A percentile compares a stretch with the other conserved stretches of the same genome.
phyloP scores from a whole-genome alignment of 495 filamentous ascomycete species.

The Hyaloscypha variabilis region DNA sequence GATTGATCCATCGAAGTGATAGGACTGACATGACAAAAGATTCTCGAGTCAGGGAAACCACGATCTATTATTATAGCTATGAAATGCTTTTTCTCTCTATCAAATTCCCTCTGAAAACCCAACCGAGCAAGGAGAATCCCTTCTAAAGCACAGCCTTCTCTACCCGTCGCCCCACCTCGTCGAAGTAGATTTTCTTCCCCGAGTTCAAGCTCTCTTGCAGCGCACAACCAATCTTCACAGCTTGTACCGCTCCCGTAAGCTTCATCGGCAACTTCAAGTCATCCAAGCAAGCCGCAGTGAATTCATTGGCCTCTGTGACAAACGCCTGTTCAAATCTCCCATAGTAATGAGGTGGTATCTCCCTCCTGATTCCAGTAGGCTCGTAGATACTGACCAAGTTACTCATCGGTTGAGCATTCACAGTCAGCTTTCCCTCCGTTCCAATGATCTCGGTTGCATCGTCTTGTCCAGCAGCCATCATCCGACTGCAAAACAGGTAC shows the following conservation, averaged over 20 bases:
- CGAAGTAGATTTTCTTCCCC: conserved; percentile 62
- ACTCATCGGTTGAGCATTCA: conserved; percentile 55
- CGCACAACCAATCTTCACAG: conserved; percentile 61
- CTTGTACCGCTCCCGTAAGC: conserved; percentile 56
- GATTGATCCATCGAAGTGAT: background rate
- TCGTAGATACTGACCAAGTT: conserved; percentile 58
- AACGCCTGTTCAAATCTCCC: conserved; percentile 66
- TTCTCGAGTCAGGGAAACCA: background rate
- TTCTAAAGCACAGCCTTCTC: conserved; percentile 21
- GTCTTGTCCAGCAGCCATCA: conserved; percentile 68
- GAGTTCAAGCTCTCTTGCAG: conserved; percentile 60
- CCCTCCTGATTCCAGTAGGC: conserved; percentile 48
- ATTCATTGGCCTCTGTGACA: conserved; percentile 64
- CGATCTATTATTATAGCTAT: background rate
- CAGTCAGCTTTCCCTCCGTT: conserved; percentile 59
- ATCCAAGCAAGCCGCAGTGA: conserved; percentile 56
- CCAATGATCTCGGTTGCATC: conserved; percentile 68
- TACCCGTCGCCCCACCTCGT: conserved; percentile 42
- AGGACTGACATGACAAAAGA: background rate
- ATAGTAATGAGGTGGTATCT: conserved; percentile 62
- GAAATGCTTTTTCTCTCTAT: background rate
- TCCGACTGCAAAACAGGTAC: conserved; percentile 60
- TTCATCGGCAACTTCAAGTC: conserved; percentile 53
- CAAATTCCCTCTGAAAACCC: background rate
- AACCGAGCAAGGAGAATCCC: background rate